Base-by-base conservation (phyloP, 2,329 filamentous ascomycete genomes). In the Ceratocystis harringtonii region DNA sequence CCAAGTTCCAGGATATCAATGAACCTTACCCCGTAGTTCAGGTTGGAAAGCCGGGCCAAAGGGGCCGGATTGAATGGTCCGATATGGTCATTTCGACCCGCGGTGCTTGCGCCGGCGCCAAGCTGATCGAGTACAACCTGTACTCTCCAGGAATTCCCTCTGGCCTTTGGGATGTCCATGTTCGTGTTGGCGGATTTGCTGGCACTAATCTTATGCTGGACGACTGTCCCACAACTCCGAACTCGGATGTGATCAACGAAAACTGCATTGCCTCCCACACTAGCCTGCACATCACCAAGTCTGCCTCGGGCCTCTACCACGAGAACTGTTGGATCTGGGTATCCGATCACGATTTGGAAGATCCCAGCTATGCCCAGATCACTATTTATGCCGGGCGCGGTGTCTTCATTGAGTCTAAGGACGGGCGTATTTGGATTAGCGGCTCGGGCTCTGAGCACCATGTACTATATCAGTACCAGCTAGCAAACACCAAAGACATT, bases 151-250 rank as follows among this genome's bases (percentile, higher is more conserved):
- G 71, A 4, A 52, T 69, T 64, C 78, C 79, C 15, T 76, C 76
- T 6, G 84, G 83, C 4, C 79, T 87, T 74, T 92, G 88, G 88
- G 89, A 92, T 71, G 82, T 87, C 10, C 88, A 92, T 74, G 83
- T 88, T 71, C 85, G 89, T 69, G 81, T 92, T 62, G 88, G 87
- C 68, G 89, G 88, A 2, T 84, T 83, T 63, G 82, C 84, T 1
- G 88, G 88, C 44, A 89, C 87, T 17, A 77, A 85, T 50, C 79
- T 90, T 6, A 84, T 88, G 72, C 81, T 83, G 12, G 79, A 84
- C 67, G 82, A 83, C 65, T 94, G 89, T 73, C 75, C 79, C 67
- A 89, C 87, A 73, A 72, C 76, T 60, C 72, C 78, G 4, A 65
- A 68, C 5, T 68, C 70, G 7, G 45, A 65, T 1, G 61, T 64